Conservation (phyloP, 208 protist species). For the Leptomonas seymouri region DNA sequence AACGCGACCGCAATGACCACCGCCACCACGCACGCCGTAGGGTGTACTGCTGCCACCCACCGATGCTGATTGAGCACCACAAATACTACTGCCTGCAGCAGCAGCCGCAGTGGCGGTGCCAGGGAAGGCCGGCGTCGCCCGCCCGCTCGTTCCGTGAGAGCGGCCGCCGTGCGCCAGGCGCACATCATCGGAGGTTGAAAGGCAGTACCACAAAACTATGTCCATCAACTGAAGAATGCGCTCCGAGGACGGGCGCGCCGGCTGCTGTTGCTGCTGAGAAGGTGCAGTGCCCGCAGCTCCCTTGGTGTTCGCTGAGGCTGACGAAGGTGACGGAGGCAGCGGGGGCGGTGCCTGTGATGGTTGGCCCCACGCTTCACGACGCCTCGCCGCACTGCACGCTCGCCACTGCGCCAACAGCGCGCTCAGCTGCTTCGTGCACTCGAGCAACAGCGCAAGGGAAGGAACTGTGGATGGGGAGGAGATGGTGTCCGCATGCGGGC, state of each 20-base stretch:
- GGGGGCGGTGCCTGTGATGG: conserved; percentile 1
- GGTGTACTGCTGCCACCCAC: conserved; percentile 27
- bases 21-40: conserved; percentile 5
- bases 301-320: not conserved
- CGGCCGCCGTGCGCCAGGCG: conserved; percentile 22
- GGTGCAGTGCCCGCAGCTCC: too few relatives aligned
- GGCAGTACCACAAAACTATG: conserved; percentile 59
- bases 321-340: not conserved
- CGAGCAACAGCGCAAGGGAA: conserved; percentile 29
- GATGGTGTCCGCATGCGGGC: not conserved
- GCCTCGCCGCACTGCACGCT: conserved; percentile 4
- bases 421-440: conserved; percentile 30
- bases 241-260: conserved; percentile 1
- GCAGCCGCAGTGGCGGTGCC: conserved; percentile 4
- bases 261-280: conserved; percentile 2
- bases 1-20: not conserved
- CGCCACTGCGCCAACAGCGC: conserved; percentile 30
- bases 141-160: conserved; percentile 22
- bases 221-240: conserved; percentile 28
- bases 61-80: not conserved
- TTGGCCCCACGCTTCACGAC: conserved; percentile 9
- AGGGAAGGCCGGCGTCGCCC: conserved; percentile 23
- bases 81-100: not conserved
- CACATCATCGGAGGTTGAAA: conserved; percentile 38
- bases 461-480: conserved; percentile 12